Conservation (phyloP, 2,329 filamentous ascomycete species). For the Graphiopsis chlorocephala region DNA sequence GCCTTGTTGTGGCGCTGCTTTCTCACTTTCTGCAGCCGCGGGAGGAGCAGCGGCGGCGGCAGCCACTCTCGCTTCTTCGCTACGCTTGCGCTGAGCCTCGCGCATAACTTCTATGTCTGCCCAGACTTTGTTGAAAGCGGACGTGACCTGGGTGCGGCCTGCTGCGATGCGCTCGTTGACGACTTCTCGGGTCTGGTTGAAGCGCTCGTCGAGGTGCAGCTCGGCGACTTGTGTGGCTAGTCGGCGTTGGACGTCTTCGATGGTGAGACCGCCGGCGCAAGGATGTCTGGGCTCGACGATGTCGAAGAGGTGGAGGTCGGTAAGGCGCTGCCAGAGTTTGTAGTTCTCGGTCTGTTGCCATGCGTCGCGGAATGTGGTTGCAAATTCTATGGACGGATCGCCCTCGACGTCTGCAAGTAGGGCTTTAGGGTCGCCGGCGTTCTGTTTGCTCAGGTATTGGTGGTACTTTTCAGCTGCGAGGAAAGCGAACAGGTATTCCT, state of each 20-base stretch:
- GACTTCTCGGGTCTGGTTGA: slow-evolving; percentile 78
- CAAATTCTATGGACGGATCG: slow-evolving; percentile 82
- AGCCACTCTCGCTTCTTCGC: slow-evolving; percentile 54
- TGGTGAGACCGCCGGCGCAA: slow-evolving; percentile 84
- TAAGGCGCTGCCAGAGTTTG: slow-evolving; percentile 71
- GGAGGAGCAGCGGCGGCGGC: slow-evolving; percentile 23
- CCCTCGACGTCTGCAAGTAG: slow-evolving; percentile 66
- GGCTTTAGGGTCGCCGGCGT: slow-evolving; percentile 53
- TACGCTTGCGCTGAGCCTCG: slow-evolving; percentile 66
- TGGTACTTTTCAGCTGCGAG: slow-evolving; percentile 89
- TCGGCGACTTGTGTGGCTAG: slow-evolving; percentile 91
- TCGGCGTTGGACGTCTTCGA: slow-evolving; percentile 90
- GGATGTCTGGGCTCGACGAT: slow-evolving; percentile 92
- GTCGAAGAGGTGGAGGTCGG: slow-evolving; percentile 85
- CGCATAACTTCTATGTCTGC: slow-evolving; percentile 81
- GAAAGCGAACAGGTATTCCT: slow-evolving; percentile 89
- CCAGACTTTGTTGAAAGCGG: slow-evolving; percentile 84
- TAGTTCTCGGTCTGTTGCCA: slow-evolving; percentile 92
- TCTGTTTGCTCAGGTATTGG: slow-evolving; percentile 44
- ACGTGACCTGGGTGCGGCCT: slow-evolving; percentile 82
- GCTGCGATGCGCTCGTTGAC: slow-evolving; percentile 86
- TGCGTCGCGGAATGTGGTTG: slow-evolving; percentile 76
- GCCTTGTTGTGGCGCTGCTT: slow-evolving; percentile 14
- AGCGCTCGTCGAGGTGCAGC: slow-evolving; percentile 85
- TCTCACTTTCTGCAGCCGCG: slow-evolving; percentile 19